These are phyloP conservation scores for Xylaria sp. DNA, from an alignment of 2,329 filamentous ascomycete species.

Conservation along the genomic window DNA sequence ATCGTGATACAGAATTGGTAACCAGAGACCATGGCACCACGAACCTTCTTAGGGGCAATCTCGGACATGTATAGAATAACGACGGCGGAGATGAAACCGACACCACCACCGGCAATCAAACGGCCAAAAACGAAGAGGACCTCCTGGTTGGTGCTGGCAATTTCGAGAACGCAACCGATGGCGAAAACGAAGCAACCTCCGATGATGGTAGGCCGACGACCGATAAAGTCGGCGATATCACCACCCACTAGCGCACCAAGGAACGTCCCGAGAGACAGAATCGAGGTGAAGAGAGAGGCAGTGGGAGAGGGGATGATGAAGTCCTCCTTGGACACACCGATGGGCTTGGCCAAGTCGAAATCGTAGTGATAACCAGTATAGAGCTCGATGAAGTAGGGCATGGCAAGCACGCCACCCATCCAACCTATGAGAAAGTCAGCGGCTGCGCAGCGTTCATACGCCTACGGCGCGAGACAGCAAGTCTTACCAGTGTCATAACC, in stretches of 20 bases:
- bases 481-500: constrained; percentile 75
- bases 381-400: constrained; percentile 52
- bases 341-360: constrained; percentile 43
- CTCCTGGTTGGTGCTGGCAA: constrained; percentile 60
- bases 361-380: constrained; percentile 54
- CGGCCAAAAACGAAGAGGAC: constrained; percentile 70
- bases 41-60: constrained; percentile 68
- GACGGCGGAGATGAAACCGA: constrained; percentile 74
- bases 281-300: constrained; percentile 72
- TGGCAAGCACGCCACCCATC: constrained; percentile 44
- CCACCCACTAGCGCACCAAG: constrained; percentile 72
- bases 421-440: constrained; percentile 33
- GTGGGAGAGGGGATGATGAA: constrained; percentile 58
- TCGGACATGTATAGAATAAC: constrained; percentile 79
- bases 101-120: constrained; percentile 71
- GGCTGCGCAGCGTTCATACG: background rate
- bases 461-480: background rate
- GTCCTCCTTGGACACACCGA: constrained; percentile 42
- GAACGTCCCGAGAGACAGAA: constrained; percentile 73
- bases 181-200: constrained; percentile 69
- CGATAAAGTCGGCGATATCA: constrained; percentile 72
- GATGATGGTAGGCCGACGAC: constrained; percentile 69
- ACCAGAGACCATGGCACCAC: constrained; percentile 76
- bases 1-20: constrained; percentile 84
- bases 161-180: constrained; percentile 68